Conservation (phyloP, 2,329 filamentous ascomycete species). For the Cryphonectria parasitica region DNA sequence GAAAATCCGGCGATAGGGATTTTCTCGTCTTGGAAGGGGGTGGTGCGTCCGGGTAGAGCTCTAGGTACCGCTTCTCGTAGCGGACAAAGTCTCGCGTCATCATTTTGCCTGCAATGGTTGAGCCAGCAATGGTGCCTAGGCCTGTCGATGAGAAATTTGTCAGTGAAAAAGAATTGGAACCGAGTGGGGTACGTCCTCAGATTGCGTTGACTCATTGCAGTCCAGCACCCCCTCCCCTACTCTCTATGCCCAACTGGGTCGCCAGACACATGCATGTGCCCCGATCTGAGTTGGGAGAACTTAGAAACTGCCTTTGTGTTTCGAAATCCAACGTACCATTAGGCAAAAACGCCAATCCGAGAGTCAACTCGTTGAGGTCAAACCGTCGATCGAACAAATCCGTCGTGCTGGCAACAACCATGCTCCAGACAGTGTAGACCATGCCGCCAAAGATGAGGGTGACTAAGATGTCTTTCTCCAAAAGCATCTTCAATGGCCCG, state of each 20-base stretch:
- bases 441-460: slow-evolving; percentile 48
- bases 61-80: slow-evolving; percentile 36
- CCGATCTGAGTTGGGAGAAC: neutral
- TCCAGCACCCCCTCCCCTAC: neutral
- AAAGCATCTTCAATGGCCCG: slow-evolving; percentile 45
- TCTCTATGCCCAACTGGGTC: neutral
- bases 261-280: neutral
- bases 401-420: slow-evolving; percentile 51
- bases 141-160: slow-evolving; percentile 20
- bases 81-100: slow-evolving; percentile 44
- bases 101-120: slow-evolving; percentile 45
- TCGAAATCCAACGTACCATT: slow-evolving; percentile 31
- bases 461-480: slow-evolving; percentile 50
- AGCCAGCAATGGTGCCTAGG: slow-evolving; percentile 47
- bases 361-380: slow-evolving; percentile 34
- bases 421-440: slow-evolving; percentile 52
- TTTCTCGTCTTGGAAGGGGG: slow-evolving; percentile 34
- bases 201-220: neutral
- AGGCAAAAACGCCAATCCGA: slow-evolving; percentile 14
- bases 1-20: slow-evolving; percentile 43
- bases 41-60: slow-evolving; percentile 35
- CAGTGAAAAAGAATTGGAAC: neutral
- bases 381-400: slow-evolving; percentile 44
- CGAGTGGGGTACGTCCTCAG: neutral
- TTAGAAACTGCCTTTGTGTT: too few species aligned